A percentile compares a stretch with the other conserved stretches of the same genome.
These are phyloP conservation scores for Phytopythium mirpurense DNA, from an alignment of 352 stramenopile species.

Conservation along the genomic window DNA sequence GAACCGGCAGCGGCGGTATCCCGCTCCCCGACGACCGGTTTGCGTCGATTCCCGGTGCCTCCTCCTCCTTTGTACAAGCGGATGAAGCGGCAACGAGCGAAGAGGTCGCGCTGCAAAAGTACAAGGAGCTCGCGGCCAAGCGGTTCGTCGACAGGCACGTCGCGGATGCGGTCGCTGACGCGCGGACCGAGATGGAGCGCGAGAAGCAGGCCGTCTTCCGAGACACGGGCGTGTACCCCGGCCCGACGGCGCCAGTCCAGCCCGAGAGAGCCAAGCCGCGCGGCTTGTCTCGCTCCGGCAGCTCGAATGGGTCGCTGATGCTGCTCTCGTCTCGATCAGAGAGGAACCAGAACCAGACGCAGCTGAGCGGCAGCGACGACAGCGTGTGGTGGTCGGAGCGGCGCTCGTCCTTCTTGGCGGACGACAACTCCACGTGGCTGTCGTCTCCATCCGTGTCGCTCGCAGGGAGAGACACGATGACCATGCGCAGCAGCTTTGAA, in stretches of 20 bases:
- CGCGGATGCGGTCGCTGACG: conserved; percentile 50
- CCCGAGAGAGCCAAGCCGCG: neutral
- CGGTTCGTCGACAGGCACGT: conserved; percentile 78
- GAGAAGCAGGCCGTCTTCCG: conserved; percentile 65
- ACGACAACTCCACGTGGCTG: conserved; percentile 38
- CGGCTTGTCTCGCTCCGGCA: conserved; percentile 9
- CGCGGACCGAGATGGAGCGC: conserved; percentile 56
- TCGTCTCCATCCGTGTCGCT: conserved; percentile 15
- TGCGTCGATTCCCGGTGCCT: neutral
- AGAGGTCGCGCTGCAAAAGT: conserved; percentile 41
- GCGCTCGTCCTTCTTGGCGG: conserved; percentile 26
- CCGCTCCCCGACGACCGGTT: conserved; percentile 19
- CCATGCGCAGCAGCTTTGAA: neutral
- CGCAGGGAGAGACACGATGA: neutral
- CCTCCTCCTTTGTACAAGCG: conserved; percentile 1
- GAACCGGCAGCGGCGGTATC: conserved; percentile 38
- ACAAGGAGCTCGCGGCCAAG: conserved; percentile 47
- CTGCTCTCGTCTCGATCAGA: conserved; percentile 29
- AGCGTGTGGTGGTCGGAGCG: conserved; percentile 47
- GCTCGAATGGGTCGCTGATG: conserved; percentile 17
- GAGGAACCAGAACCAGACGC: conserved; percentile 18
- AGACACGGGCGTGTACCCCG: conserved; percentile 57
- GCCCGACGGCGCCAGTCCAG: conserved; percentile 17
- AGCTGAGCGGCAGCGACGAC: conserved; percentile 26
- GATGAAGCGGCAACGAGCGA: conserved; percentile 12